These are phyloP conservation scores for Melastoma candidum DNA, from an alignment of 441 rosid species.

Conservation along the genomic window DNA sequence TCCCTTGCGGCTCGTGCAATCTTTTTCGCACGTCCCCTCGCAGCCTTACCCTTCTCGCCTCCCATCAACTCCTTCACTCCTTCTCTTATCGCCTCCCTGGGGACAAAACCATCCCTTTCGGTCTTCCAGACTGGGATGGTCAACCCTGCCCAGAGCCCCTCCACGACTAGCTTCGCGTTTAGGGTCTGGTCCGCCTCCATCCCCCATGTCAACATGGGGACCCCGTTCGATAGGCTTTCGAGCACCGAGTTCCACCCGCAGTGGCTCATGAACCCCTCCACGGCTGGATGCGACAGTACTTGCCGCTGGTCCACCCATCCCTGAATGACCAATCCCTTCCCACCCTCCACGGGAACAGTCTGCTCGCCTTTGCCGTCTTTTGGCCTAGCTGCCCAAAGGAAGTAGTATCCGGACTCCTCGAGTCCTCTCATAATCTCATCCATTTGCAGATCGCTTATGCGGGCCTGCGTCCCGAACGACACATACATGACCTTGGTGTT, in stretches of 20 bases:
- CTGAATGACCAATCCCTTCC: conserved; percentile 17
- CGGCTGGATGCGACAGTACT: conserved; percentile 20
- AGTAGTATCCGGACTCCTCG: conserved; percentile 17
- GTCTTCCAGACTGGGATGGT: conserved; percentile 2
- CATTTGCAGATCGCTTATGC: conserved; percentile 16
- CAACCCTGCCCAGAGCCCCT: conserved; percentile 19
- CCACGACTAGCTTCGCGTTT: conserved; percentile 24
- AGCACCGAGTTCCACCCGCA: conserved; percentile 39
- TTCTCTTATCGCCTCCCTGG: conserved; percentile 13
- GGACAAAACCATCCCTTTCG: conserved; percentile 3
- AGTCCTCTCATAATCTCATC: conserved; percentile 28
- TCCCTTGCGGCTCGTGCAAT: conserved; percentile 16
- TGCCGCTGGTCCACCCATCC: conserved; percentile 29
- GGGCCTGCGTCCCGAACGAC: conserved; percentile 30
- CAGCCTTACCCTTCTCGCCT: conserved; percentile 25
- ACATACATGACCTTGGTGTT: conserved; percentile 19
- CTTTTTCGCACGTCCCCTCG: conserved; percentile 22
- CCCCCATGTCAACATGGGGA: conserved; percentile 31
- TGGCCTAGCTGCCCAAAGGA: conserved; percentile 23
- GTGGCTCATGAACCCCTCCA: conserved; percentile 30
- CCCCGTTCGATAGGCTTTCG: conserved; percentile 24
- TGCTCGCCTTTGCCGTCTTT: conserved; percentile 9
- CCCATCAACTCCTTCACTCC: conserved; percentile 29
- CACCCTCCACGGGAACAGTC: conserved; percentile 1
- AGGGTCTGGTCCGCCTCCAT: conserved; percentile 25